These are phyloP conservation scores for Berkeleyomyces basicola DNA, from an alignment of 2,329 filamentous ascomycete species.

Conservation along the genomic window DNA sequence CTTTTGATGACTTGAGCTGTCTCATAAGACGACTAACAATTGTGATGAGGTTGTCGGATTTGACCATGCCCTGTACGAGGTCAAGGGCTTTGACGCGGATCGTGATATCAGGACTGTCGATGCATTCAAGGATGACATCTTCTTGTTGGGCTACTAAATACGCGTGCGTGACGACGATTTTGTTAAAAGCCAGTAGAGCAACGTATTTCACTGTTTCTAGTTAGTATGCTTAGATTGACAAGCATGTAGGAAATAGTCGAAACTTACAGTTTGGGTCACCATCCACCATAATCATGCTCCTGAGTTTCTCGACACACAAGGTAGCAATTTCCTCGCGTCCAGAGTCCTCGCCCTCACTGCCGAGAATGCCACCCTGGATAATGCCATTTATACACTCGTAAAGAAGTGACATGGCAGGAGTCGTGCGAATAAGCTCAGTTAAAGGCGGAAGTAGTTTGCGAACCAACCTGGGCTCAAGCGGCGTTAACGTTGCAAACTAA, in stretches of 20 bases:
- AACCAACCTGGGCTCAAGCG: slow-evolving; percentile 76
- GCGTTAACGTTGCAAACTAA: slow-evolving; percentile 86
- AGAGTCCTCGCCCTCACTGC: slow-evolving; percentile 58
- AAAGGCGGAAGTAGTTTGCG: slow-evolving; percentile 82
- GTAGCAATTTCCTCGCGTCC: slow-evolving; percentile 85
- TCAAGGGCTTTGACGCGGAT: slow-evolving; percentile 88
- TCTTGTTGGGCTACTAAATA: slow-evolving; percentile 81
- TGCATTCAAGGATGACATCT: slow-evolving; percentile 89
- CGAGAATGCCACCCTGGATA: slow-evolving; percentile 87
- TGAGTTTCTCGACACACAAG: slow-evolving; percentile 79
- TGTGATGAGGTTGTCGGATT: slow-evolving; percentile 62
- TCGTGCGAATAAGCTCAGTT: slow-evolving; percentile 85
- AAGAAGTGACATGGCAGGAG: slow-evolving; percentile 89
- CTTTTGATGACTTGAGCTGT: slow-evolving; percentile 53
- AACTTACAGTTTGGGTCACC: slow-evolving; percentile 78
- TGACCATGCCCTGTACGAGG: slow-evolving; percentile 86
- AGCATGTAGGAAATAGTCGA: neutral
- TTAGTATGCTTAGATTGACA: slow-evolving; percentile 13
- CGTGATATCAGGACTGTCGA: slow-evolving; percentile 89
- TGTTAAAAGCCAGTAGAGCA: slow-evolving; percentile 84
- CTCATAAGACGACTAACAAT: slow-evolving; percentile 78
- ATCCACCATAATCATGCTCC: slow-evolving; percentile 86
- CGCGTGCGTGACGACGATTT: slow-evolving; percentile 78
- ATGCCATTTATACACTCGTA: slow-evolving; percentile 99
- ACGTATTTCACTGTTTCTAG: slow-evolving; percentile 72